Conservation (phyloP, 2,329 filamentous ascomycete species). For the Aspergillus costaricaensis region DNA sequence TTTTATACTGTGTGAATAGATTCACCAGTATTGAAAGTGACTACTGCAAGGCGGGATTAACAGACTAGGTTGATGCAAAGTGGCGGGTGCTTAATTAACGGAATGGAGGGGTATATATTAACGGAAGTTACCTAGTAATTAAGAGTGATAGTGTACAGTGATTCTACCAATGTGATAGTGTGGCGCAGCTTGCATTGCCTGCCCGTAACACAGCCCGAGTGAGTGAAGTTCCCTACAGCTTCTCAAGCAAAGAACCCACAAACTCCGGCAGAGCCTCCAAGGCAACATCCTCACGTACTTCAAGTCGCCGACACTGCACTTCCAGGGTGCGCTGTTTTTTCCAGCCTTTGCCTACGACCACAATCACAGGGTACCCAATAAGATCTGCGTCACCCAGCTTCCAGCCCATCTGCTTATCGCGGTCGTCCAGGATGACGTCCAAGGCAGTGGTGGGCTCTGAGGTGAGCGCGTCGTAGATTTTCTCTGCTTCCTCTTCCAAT, state of each 20-base stretch:
- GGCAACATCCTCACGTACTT: constrained; percentile 60
- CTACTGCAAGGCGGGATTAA: not conserved
- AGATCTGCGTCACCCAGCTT: constrained; percentile 89
- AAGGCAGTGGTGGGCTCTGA: constrained; percentile 35
- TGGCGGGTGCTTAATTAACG: not conserved
- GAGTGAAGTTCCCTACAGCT: constrained; percentile 44
- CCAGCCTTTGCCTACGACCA: constrained; percentile 77
- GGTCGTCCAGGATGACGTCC: constrained; percentile 76
- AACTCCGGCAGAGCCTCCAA: constrained; percentile 53
- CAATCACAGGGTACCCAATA: constrained; percentile 80
- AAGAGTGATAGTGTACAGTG: constrained; percentile 7
- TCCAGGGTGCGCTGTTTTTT: constrained; percentile 62
- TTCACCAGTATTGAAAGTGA: no score
- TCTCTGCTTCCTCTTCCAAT: constrained; percentile 52
- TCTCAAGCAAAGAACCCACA: constrained; percentile 51
- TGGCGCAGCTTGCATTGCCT: constrained; percentile 7
- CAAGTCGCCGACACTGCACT: constrained; percentile 73
- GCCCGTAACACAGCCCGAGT: not conserved
- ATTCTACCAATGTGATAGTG: constrained; percentile 9
- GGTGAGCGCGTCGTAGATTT: constrained; percentile 65
- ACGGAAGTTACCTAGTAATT: not conserved
- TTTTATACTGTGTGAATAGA: no score
- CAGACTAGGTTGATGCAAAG: not conserved
- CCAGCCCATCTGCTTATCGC: constrained; percentile 69
- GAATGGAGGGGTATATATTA: constrained; percentile 3